Evolutionary conservation across 2,329 filamentous ascomycete genomes (phyloP), one percentile per base, ranked within the genome.

Genomic region (Paraphaeosphaeria sporulosa): DNA sequence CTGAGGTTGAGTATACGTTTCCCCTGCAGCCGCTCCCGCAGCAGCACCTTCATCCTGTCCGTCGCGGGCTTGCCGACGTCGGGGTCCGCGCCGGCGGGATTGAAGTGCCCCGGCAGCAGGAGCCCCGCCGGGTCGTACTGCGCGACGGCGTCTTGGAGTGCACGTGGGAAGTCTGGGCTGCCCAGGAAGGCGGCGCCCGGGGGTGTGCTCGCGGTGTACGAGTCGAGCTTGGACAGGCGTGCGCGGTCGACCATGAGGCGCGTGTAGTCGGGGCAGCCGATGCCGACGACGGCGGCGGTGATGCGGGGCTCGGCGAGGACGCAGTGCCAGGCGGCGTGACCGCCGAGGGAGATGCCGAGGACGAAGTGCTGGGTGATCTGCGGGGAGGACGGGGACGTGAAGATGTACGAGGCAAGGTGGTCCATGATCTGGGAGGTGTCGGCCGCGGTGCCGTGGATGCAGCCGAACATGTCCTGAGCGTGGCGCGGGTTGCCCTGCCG

Each of bases 391-490:
- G 66, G 63, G 9, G 78, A 79, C 4, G 84, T 84, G 69, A 91
- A 90, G 23, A 95, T 79, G 72, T 94, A 96, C 0, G 88, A 88
- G n/a, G 87, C 87, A 1, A 96, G 81, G 58, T 93, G 86, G 68
- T 93, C 90, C 66, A 98, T 89, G 63, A 98, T 80, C 10, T 89
- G 83, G 17, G 85, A 87, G 36, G 90, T 89, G 76, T 98, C 94
- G n/a, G 82, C 79, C 15, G 90, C 90, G 0, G 91, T 94, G 55
- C 87, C 87, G 65, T 86, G 86, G 61, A 94, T 90, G 62, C 88
- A 87, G 32, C 87, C 88, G 74, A 95, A 93, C 93, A 99, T 97
- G 77, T 99, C 95, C 73, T 92, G 88, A 0, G 93, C 94, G 80
- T 98, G 95, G 7, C 84, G 86, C 8, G 85, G 81, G 73, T 97